phyloP scores from a whole-genome alignment of 495 filamentous ascomycete genomes.

The Darksidea phi region DNA sequence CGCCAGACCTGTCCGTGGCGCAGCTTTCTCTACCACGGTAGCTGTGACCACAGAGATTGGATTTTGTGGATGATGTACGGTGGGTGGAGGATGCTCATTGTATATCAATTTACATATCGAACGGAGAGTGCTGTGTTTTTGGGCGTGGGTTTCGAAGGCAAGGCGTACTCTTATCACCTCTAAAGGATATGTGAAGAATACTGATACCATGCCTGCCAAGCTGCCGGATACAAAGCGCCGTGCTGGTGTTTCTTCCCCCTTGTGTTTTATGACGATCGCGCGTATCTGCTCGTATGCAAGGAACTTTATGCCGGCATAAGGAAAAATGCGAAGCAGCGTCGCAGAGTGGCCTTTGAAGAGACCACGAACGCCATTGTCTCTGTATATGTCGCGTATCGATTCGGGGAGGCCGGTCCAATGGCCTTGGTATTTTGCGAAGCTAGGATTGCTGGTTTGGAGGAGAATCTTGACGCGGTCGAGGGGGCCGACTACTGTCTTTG shows the following conservation, averaged over 20 bases:
- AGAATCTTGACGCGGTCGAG: slow-evolving; percentile 98
- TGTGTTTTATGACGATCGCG: slow-evolving; percentile 64
- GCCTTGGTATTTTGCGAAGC: slow-evolving; percentile 87
- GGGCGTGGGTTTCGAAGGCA: slow-evolving; percentile 83
- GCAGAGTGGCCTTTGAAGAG: slow-evolving; percentile 93
- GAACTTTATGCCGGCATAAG: slow-evolving; percentile 97
- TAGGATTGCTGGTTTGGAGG: slow-evolving; percentile 91
- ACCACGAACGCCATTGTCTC: slow-evolving; percentile 66
- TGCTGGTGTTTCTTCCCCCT: slow-evolving; percentile 72
- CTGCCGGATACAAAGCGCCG: slow-evolving; percentile 77
- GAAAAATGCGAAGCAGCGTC: slow-evolving; percentile 91
- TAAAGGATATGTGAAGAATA: slow-evolving; percentile 93
- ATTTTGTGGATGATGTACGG: slow-evolving; percentile 36
- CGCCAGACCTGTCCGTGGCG: slow-evolving; percentile 64
- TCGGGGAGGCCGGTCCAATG: slow-evolving; percentile 75
- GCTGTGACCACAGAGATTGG: slow-evolving; percentile 38
- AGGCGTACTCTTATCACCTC: slow-evolving; percentile 90
- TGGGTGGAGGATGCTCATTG: slow-evolving; percentile 56
- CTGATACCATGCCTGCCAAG: slow-evolving; percentile 80
- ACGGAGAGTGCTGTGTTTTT: slow-evolving; percentile 62
- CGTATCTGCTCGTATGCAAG: slow-evolving; percentile 95
- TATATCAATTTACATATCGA: slow-evolving; percentile 82
- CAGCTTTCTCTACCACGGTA: slow-evolving; percentile 45
- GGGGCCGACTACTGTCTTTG: slow-evolving; percentile 92
- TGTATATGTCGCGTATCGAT: slow-evolving; percentile 82